These are phyloP conservation scores for Aspergillus luchuensis DNA, from an alignment of 2,329 filamentous ascomycete species.

Conservation along the genomic window DNA sequence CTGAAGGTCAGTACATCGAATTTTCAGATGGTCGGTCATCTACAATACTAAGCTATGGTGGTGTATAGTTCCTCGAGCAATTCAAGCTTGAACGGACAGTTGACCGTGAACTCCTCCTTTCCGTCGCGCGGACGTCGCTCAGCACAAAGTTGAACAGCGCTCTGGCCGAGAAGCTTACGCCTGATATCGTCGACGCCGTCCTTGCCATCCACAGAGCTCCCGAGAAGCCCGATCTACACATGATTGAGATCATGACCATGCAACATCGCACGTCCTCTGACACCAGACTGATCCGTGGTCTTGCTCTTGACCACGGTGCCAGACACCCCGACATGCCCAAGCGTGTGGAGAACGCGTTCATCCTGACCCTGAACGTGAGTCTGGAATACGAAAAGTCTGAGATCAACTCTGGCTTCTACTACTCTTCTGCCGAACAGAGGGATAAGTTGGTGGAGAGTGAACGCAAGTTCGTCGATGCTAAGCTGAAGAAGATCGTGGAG, in stretches of 20 bases:
- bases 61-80: constrained; percentile 75
- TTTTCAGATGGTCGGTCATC: not conserved
- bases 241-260: constrained; percentile 99
- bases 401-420: constrained; percentile 99
- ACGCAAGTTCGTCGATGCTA: constrained; percentile 91
- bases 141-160: constrained; percentile 91
- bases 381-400: constrained; percentile 99
- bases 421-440: constrained; percentile 92
- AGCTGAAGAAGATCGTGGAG: constrained; percentile 95
- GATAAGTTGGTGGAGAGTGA: constrained; percentile 98
- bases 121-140: constrained; percentile 89
- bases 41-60: constrained; percentile 1
- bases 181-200: constrained; percentile 94
- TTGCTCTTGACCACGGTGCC: constrained; percentile 92
- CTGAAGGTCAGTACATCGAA: constrained; percentile 65
- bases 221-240: constrained; percentile 93
- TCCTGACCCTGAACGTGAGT: constrained; percentile 93
- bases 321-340: constrained; percentile 99
- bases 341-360: constrained; percentile 90
- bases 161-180: constrained; percentile 87
- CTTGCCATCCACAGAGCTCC: constrained; percentile 89
- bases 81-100: constrained; percentile 90
- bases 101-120: constrained; percentile 90
- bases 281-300: constrained; percentile 89
- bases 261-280: constrained; percentile 95